Conservation (phyloP, 2,329 filamentous ascomycete species). For the Neonectria neomacrospora region DNA sequence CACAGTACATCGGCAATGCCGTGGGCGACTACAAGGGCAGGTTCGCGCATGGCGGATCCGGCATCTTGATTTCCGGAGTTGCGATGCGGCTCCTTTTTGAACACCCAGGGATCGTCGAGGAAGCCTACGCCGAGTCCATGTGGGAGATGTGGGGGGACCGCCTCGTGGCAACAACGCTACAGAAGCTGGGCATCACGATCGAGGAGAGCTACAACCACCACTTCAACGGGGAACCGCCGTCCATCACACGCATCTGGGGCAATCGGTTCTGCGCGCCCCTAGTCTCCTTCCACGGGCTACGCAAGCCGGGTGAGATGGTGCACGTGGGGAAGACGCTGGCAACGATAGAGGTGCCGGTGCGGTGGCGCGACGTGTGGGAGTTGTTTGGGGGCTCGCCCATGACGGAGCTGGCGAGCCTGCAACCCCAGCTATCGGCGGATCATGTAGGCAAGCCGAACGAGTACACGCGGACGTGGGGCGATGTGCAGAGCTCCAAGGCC, state of each 20-base stretch:
- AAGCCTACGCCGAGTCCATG: slow-evolving; percentile 60
- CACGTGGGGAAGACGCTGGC: slow-evolving; percentile 56
- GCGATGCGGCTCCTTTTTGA: slow-evolving; percentile 60
- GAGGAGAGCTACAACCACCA: slow-evolving; percentile 64
- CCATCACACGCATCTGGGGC: slow-evolving; percentile 58
- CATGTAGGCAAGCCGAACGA: slow-evolving; percentile 63
- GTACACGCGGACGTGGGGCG: slow-evolving; percentile 50
- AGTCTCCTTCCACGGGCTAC: slow-evolving; percentile 64
- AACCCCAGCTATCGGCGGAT: slow-evolving; percentile 55
- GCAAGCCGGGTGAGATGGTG: slow-evolving; percentile 57
- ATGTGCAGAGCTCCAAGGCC: slow-evolving; percentile 53
- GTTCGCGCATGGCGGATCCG: slow-evolving; percentile 68
- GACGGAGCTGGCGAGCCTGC: slow-evolving; percentile 50
- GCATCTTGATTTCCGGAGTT: slow-evolving; percentile 62
- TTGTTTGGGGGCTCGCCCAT: slow-evolving; percentile 58
- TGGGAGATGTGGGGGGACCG: slow-evolving; percentile 65
- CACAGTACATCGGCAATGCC: slow-evolving; percentile 66
- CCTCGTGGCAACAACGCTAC: slow-evolving; percentile 63
- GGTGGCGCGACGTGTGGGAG: slow-evolving; percentile 63
- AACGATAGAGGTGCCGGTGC: slow-evolving; percentile 52
- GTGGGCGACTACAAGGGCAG: slow-evolving; percentile 66
- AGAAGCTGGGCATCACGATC: slow-evolving; percentile 64
- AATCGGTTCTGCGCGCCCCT: slow-evolving; percentile 66
- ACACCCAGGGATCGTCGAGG: slow-evolving; percentile 54
- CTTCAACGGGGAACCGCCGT: slow-evolving; percentile 66